Evolutionary conservation across 2,329 filamentous ascomycete species (phyloP).

Genomic region (Polychaeton citri): DNA sequence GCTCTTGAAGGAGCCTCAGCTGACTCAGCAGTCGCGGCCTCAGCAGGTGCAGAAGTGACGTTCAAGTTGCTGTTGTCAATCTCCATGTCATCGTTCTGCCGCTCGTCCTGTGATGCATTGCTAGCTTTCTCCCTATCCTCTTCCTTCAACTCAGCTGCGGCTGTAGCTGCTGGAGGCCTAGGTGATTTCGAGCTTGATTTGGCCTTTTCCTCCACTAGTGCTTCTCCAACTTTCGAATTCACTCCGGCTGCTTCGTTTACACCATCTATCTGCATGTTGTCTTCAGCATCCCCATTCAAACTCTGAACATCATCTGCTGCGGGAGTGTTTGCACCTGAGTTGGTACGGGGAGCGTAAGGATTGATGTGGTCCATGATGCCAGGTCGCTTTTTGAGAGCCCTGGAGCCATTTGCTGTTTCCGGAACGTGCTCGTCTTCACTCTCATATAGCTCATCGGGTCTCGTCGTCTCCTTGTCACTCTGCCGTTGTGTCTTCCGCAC

Average conservation of each 20-base stretch:
- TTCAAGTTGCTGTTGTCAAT: conserved; percentile 19
- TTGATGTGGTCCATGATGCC: conserved; percentile 49
- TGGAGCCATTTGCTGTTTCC: conserved; percentile 46
- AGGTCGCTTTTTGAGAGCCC: conserved; percentile 39
- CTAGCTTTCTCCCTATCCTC: neutral
- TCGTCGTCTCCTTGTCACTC: conserved; percentile 63
- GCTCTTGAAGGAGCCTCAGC: conserved; percentile 1
- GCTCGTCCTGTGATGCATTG: conserved; percentile 17
- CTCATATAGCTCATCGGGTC: conserved; percentile 67
- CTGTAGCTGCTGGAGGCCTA: neutral
- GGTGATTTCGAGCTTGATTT: conserved; percentile 4
- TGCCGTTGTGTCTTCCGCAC: conserved; percentile 66
- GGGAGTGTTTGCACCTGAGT: conserved; percentile 35
- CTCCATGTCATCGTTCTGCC: conserved; percentile 22
- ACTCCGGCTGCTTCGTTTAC: conserved; percentile 7
- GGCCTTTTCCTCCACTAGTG: conserved; percentile 14
- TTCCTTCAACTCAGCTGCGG: neutral
- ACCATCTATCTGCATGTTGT: conserved; percentile 17
- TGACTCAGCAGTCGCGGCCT: conserved; percentile 2
- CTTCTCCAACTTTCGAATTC: conserved; percentile 13
- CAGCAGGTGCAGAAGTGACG: neutral
- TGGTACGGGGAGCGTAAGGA: conserved; percentile 37
- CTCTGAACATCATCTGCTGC: conserved; percentile 17
- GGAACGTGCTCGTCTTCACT: conserved; percentile 81
- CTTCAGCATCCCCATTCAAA: conserved; percentile 12